phyloP scores from a whole-genome alignment of 2,329 filamentous ascomycete genomes.

The Catunica adiposa region DNA sequence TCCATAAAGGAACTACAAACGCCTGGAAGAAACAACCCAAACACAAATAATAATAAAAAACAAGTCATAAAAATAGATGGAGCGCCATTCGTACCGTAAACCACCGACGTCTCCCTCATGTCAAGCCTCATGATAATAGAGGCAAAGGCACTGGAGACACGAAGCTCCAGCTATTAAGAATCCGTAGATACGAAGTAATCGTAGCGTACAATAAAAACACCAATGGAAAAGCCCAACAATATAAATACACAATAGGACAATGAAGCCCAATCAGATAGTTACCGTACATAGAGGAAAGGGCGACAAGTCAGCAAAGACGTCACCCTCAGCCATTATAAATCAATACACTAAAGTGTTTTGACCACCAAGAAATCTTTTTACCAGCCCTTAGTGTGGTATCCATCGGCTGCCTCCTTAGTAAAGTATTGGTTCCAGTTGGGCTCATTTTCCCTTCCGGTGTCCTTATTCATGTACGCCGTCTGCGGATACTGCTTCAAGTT shows the following conservation, averaged over 20 bases:
- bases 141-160: background rate
- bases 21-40: background rate
- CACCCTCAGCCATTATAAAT: background rate
- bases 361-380: conserved; percentile 17
- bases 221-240: background rate
- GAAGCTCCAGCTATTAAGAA: background rate
- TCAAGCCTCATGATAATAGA: background rate
- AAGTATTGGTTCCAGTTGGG: conserved; percentile 78
- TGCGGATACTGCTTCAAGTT: conserved; percentile 74
- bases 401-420: conserved; percentile 50
- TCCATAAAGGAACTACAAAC: background rate
- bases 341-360: background rate
- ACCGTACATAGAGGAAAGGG: background rate
- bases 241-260: background rate
- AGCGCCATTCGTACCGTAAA: conserved; percentile 1
- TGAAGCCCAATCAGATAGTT: background rate
- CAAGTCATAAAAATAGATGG: background rate
- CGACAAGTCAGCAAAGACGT: background rate
- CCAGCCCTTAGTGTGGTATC: conserved; percentile 30
- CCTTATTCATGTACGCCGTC: conserved; percentile 40
- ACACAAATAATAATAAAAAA: background rate
- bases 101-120: background rate
- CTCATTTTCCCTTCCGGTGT: conserved; percentile 46
- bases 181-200: background rate
- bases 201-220: background rate